A percentile compares a stretch with the other conserved stretches of the same genome.
Conservation (phyloP, 2,329 filamentous ascomycete genomes). For the Alternaria postmessia region DNA sequence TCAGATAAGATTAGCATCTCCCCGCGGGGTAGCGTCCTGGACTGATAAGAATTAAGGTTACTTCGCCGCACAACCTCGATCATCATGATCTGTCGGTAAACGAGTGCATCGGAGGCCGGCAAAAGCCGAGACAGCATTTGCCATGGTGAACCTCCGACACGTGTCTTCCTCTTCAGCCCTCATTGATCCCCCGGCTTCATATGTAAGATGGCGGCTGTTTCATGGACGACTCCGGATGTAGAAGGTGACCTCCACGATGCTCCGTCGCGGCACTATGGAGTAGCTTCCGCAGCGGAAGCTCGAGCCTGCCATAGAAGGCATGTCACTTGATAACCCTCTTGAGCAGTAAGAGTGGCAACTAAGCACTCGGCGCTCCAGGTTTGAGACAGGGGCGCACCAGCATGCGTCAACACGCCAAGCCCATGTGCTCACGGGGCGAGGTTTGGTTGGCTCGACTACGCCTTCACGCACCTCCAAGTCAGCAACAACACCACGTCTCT, state of each 20-base stretch:
- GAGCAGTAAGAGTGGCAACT: constrained; percentile 12
- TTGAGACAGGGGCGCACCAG: constrained; percentile 15
- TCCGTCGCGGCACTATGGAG: constrained; percentile 5
- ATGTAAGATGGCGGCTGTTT: neutral
- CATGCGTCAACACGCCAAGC: constrained; percentile 8
- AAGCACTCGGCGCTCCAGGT: constrained; percentile 9
- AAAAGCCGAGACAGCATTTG: neutral
- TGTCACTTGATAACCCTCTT: constrained; percentile 6
- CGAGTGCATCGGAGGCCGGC: neutral
- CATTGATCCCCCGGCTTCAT: constrained; percentile 13
- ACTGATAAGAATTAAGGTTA: neutral
- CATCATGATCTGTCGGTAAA: neutral
- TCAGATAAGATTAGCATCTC: neutral
- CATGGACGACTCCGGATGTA: constrained; percentile 5
- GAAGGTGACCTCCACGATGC: constrained; percentile 23
- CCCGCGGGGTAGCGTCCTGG: neutral
- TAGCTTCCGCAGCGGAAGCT: constrained; percentile 13
- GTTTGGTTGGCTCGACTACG: constrained; percentile 17
- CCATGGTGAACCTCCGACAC: constrained; percentile 5
- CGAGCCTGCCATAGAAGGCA: constrained; percentile 10
- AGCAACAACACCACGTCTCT: constrained; percentile 14
- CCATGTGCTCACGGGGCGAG: constrained; percentile 11
- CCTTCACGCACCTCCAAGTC: constrained; percentile 6
- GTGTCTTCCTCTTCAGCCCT: constrained; percentile 13
- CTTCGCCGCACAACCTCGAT: neutral